Conservation (phyloP, 768 basidiomycete genomes). For the Rickenella mellea region DNA sequence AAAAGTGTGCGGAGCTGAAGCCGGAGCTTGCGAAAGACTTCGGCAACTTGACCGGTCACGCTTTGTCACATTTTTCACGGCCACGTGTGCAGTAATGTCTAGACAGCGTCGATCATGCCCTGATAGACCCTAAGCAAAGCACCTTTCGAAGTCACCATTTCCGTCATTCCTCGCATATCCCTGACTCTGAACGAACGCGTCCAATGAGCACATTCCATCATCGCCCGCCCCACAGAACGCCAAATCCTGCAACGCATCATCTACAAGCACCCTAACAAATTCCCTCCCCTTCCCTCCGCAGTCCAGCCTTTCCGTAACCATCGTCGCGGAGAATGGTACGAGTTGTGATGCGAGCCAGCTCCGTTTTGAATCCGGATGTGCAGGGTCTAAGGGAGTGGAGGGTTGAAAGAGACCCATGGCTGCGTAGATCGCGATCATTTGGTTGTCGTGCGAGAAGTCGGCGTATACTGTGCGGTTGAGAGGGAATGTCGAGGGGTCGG, state of each 20-base stretch:
- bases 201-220: slow-evolving; percentile 54
- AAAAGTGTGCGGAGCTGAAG: too few species aligned
- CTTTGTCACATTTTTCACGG: too few species aligned
- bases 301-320: slow-evolving; percentile 63
- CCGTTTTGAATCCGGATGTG: slow-evolving; percentile 12
- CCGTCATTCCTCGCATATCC: slow-evolving; percentile 58
- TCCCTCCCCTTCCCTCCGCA: slow-evolving; percentile 29
- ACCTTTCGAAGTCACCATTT: slow-evolving; percentile 62
- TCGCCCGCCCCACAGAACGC: slow-evolving; percentile 45
- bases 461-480: slow-evolving; percentile 54
- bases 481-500: slow-evolving; percentile 59
- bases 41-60: too few species aligned
- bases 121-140: slow-evolving; percentile 31
- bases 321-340: slow-evolving; percentile 66
- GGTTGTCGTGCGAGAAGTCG: slow-evolving; percentile 83
- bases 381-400: slow-evolving; percentile 15
- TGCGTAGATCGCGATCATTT: slow-evolving; percentile 70
- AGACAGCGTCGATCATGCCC: too few species aligned
- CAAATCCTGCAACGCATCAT: slow-evolving; percentile 59
- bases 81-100: too few species aligned
- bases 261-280: slow-evolving; percentile 69
- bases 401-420: slow-evolving; percentile 42
- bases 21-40: too few species aligned
- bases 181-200: slow-evolving; percentile 64
- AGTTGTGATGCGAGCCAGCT: slow-evolving; percentile 49